These are phyloP conservation scores for Ottelia alismoides DNA, from an alignment of 106 monocot genomes.

Conservation along the genomic window DNA sequence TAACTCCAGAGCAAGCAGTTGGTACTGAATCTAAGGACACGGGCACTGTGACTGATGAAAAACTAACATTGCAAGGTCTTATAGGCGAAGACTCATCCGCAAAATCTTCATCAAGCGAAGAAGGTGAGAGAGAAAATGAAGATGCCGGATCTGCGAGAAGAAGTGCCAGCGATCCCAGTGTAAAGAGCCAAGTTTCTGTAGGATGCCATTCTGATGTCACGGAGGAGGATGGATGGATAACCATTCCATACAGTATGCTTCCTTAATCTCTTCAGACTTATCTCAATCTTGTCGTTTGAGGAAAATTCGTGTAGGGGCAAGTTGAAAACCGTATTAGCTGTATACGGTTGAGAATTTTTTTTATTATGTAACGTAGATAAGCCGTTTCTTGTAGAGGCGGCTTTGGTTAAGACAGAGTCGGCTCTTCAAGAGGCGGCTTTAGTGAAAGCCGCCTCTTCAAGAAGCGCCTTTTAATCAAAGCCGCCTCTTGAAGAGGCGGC, in stretches of 20 bases:
- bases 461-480: no score
- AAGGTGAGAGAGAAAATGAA: conserved; percentile 1
- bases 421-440: no score
- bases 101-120: conserved; percentile 1
- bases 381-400: no score
- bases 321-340: no score
- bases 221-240: conserved; percentile 8
- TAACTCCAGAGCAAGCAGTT: background rate
- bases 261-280: no score
- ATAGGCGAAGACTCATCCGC: conserved; percentile 6
- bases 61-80: conserved; percentile 2
- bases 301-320: no score
- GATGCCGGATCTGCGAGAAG: background rate
- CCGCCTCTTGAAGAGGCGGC: no score
- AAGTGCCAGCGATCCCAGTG: background rate
- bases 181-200: conserved; percentile 4
- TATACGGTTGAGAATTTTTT: no score
- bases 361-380: no score
- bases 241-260: conserved; percentile 9
- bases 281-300: no score
- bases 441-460: no score
- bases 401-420: no score
- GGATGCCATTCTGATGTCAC: conserved; percentile 3
- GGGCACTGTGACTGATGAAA: background rate
- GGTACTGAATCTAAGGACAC: background rate